phyloP scores from a whole-genome alignment of 106 monocot species.

The Chionographis japonica region DNA sequence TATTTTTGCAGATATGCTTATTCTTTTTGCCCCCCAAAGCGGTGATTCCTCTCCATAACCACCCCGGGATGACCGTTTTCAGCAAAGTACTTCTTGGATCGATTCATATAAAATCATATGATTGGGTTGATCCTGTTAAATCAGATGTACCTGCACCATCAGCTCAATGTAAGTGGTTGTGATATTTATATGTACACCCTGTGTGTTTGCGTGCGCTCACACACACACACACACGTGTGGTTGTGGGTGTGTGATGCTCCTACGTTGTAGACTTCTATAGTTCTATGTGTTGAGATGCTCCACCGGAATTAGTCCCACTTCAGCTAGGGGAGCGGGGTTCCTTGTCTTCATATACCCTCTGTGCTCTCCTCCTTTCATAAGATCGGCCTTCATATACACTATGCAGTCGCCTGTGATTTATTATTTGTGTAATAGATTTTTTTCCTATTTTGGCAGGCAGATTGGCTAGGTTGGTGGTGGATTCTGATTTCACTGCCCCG shows the following conservation, averaged over 20 bases:
- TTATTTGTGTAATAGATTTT: neutral
- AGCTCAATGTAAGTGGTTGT: constrained; percentile 25
- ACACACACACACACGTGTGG: too few species aligned
- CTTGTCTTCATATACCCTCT: too few species aligned
- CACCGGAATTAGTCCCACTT: too few species aligned
- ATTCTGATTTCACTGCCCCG: constrained; percentile 56
- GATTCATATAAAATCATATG: constrained; percentile 79
- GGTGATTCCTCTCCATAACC: constrained; percentile 93
- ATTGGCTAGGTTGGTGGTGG: constrained; percentile 48
- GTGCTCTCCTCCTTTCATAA: too few species aligned
- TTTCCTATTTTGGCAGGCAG: constrained; percentile 21
- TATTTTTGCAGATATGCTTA: constrained; percentile 55
- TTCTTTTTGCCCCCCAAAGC: constrained; percentile 63
- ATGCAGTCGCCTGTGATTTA: neutral
- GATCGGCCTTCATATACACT: neutral
- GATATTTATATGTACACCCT: too few species aligned
- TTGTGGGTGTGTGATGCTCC: too few species aligned
- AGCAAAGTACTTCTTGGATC: constrained; percentile 76
- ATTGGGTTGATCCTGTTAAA: constrained; percentile 33
- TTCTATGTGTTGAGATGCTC: too few species aligned
- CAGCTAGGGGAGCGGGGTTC: too few species aligned
- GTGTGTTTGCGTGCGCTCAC: too few species aligned
- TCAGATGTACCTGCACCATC: constrained; percentile 12
- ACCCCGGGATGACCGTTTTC: constrained; percentile 88
- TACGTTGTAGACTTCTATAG: too few species aligned